These are phyloP conservation scores for Boletus sp. DNA, from an alignment of 768 basidiomycete genomes.

Conservation along the genomic window DNA sequence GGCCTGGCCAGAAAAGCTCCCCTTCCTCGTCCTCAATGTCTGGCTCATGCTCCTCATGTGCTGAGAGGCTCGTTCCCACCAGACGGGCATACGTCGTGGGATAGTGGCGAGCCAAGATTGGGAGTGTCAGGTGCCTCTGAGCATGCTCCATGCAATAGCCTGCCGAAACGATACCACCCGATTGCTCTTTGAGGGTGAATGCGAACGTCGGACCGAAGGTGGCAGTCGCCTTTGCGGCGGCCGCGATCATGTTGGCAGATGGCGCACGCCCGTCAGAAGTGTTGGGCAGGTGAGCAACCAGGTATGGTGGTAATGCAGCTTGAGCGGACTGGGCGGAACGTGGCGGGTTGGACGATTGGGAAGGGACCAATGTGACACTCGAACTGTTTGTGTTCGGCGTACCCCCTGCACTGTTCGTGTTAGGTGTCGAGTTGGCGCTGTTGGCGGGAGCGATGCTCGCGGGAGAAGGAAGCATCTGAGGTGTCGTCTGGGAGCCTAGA, in stretches of 20 bases:
- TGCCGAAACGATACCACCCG: constrained; percentile 41
- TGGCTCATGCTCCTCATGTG: constrained; percentile 71
- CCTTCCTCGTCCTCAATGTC: constrained; percentile 85
- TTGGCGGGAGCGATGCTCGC: constrained; percentile 63
- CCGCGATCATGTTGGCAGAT: constrained; percentile 26
- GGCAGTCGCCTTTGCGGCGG: constrained; percentile 30
- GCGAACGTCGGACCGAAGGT: constrained; percentile 28
- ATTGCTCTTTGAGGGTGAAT: constrained; percentile 28
- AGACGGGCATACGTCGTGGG: constrained; percentile 74
- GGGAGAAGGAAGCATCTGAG: constrained; percentile 78
- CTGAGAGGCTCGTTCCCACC: constrained; percentile 57
- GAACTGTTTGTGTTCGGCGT: constrained; percentile 46
- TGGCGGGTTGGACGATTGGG: constrained; percentile 26
- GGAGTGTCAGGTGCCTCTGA: constrained; percentile 57
- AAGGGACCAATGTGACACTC: constrained; percentile 21
- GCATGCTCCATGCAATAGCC: constrained; percentile 43
- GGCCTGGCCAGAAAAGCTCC: constrained; percentile 82
- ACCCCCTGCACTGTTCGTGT: constrained; percentile 48
- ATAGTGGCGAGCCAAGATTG: constrained; percentile 66
- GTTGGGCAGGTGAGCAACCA: constrained; percentile 28
- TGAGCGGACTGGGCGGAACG: constrained; percentile 28
- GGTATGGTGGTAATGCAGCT: constrained; percentile 41
- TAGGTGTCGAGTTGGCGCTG: constrained; percentile 78
- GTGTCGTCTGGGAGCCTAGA: constrained; percentile 41
- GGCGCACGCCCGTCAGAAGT: constrained; percentile 29